Evolutionary conservation across 1,284 basidiomycete genomes (phyloP).

Genomic region (Sphagnurus paluster): DNA sequence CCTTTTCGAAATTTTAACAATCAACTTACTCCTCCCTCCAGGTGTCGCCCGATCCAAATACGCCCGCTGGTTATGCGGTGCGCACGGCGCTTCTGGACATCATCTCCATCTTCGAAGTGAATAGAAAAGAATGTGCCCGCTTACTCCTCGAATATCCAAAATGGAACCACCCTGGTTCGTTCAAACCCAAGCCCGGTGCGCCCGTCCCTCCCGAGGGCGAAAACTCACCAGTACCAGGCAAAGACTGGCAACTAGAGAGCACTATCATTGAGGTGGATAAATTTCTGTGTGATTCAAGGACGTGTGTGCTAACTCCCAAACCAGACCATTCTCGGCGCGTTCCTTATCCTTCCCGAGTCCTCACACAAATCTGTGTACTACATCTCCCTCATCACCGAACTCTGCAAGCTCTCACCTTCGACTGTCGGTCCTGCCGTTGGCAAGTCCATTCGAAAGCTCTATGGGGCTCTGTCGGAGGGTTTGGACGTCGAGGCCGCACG

Average conservation of each 20-base stretch:
- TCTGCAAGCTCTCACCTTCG: slow-evolving; percentile 89
- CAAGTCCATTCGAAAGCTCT: slow-evolving; percentile 89
- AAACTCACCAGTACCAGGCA: slow-evolving; percentile 52
- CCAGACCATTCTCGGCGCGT: slow-evolving; percentile 74
- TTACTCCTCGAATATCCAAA: slow-evolving; percentile 86
- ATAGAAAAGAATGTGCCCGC: slow-evolving; percentile 92
- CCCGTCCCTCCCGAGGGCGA: slow-evolving; percentile 43
- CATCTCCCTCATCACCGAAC: slow-evolving; percentile 85
- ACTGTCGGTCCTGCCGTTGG: slow-evolving; percentile 97
- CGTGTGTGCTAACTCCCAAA: slow-evolving; percentile 7
- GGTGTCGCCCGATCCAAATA: slow-evolving; percentile 76
- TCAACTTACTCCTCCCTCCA: slow-evolving; percentile 28
- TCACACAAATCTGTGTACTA: slow-evolving; percentile 86
- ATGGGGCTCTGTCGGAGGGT: slow-evolving; percentile 72
- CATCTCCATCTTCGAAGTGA: slow-evolving; percentile 92
- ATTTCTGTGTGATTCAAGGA: slow-evolving; percentile 3
- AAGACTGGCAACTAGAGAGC: slow-evolving; percentile 80
- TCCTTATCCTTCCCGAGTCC: slow-evolving; percentile 79
- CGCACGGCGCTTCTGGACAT: slow-evolving; percentile 81
- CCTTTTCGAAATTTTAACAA: neutral
- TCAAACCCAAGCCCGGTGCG: slow-evolving; percentile 70
- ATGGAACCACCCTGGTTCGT: slow-evolving; percentile 84
- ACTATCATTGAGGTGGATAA: slow-evolving; percentile 70
- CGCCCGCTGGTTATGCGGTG: slow-evolving; percentile 78
- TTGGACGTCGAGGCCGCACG: slow-evolving; percentile 84